These are phyloP conservation scores for Cercospora sp. DNA, from an alignment of 2,329 filamentous ascomycete species.

Conservation along the genomic window DNA sequence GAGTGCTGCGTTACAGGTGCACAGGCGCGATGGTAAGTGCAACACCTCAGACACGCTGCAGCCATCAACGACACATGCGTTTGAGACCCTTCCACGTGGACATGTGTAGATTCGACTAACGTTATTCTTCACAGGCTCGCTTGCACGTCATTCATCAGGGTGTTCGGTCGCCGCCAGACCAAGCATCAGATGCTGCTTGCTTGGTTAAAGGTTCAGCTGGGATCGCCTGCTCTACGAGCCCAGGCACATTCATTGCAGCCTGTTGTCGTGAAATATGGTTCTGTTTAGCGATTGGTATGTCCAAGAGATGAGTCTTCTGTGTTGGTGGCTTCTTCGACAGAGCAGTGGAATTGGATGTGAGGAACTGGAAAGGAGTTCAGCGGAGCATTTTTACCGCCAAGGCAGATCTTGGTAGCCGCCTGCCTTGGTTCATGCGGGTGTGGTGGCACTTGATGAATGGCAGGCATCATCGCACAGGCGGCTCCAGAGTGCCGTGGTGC, in stretches of 20 bases:
- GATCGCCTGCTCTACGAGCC: slow-evolving; percentile 11
- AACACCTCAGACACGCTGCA: neutral
- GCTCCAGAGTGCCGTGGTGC: slow-evolving; percentile 6
- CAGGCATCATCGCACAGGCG: slow-evolving; percentile 3
- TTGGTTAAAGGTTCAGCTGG: slow-evolving; percentile 60
- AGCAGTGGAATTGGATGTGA: neutral
- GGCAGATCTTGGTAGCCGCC: neutral
- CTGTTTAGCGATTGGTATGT: neutral
- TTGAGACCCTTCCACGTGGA: neutral
- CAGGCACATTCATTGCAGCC: slow-evolving; percentile 19
- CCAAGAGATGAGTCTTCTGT: neutral
- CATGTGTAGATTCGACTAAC: neutral
- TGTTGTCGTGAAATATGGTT: slow-evolving; percentile 11
- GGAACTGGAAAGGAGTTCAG: neutral
- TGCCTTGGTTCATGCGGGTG: neutral
- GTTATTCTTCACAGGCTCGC: slow-evolving; percentile 56
- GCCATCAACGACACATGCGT: neutral
- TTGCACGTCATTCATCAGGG: slow-evolving; percentile 66
- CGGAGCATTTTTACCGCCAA: neutral
- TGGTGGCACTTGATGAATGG: neutral
- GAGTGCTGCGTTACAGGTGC: slow-evolving; percentile 59
- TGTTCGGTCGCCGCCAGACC: slow-evolving; percentile 71
- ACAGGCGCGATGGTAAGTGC: slow-evolving; percentile 63
- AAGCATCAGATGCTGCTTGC: slow-evolving; percentile 62
- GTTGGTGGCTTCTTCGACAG: too few species aligned